phyloP scores from a whole-genome alignment of 495 filamentous ascomycete species.

The Xylaria curta region DNA sequence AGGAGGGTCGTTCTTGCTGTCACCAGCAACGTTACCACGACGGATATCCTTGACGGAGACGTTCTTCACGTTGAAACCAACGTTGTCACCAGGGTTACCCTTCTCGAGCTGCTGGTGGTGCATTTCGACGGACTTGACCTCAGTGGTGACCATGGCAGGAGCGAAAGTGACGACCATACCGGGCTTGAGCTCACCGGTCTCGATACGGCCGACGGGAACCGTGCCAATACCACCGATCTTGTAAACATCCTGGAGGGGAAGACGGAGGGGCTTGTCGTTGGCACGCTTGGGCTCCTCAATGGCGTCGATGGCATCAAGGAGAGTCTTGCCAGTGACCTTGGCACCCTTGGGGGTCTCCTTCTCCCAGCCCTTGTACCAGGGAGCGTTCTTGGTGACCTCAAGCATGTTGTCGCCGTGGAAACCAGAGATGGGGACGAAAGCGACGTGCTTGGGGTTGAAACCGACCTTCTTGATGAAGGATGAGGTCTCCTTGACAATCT shows the following conservation, averaged over 20 bases:
- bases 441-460: conserved; percentile 98
- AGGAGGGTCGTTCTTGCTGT: conserved; percentile 99
- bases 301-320: conserved; percentile 97
- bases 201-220: conserved; percentile 99
- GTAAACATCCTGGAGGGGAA: conserved; percentile 99
- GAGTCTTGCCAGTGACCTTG: conserved; percentile 93
- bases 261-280: conserved; percentile 97
- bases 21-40: conserved; percentile 99
- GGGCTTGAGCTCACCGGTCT: conserved; percentile 97
- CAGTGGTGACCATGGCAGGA: conserved; percentile 97
- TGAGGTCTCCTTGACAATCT: conserved; percentile 99
- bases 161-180: conserved; percentile 98
- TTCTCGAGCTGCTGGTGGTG: conserved; percentile 99
- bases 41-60: conserved; percentile 99
- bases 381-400: conserved; percentile 87
- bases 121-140: conserved; percentile 99
- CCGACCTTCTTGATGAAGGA: conserved; percentile 99
- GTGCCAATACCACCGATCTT: conserved; percentile 99
- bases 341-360: conserved; percentile 91
- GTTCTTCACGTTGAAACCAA: conserved; percentile 99
- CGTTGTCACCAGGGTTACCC: conserved; percentile 98
- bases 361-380: conserved; percentile 99
- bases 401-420: conserved; percentile 99
- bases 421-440: conserved; percentile 99
- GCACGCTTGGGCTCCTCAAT: conserved; percentile 93